Conservation (phyloP, 2,329 filamentous ascomycete genomes). For the Fusarium sp. region DNA sequence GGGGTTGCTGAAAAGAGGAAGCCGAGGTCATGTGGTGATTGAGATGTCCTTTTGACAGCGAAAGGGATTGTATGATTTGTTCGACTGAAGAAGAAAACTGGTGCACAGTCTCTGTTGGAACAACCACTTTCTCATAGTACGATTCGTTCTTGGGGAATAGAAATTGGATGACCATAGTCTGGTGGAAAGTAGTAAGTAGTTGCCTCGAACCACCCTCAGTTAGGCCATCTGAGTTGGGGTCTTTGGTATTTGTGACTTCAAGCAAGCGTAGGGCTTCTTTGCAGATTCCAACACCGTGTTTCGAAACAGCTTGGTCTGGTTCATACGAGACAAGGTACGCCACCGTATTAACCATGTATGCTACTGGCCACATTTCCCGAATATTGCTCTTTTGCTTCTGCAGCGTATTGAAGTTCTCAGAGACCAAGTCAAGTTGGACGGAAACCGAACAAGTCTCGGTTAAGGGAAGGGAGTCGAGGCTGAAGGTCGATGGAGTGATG, state of each 20-base stretch:
- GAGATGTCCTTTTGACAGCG: constrained; percentile 38
- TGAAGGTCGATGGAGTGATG: constrained; percentile 43
- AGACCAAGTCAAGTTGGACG: constrained; percentile 54
- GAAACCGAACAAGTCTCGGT: constrained; percentile 50
- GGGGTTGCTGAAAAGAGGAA: constrained; percentile 43
- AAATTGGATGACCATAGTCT: constrained; percentile 53
- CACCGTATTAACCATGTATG: constrained; percentile 51
- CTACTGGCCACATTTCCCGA: constrained; percentile 54
- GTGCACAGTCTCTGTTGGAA: constrained; percentile 47
- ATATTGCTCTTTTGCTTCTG: constrained; percentile 54
- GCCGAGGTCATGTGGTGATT: constrained; percentile 36
- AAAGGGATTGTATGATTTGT: constrained; percentile 49
- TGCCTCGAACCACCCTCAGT: constrained; percentile 45
- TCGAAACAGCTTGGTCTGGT: constrained; percentile 43
- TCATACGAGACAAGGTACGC: constrained; percentile 47
- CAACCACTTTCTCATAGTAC: constrained; percentile 36
- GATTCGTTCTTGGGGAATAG: constrained; percentile 48
- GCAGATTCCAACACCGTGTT: constrained; percentile 45
- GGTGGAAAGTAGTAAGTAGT: constrained; percentile 52
- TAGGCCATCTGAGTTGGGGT: constrained; percentile 14
- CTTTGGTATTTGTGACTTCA: constrained; percentile 42
- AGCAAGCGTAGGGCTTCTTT: constrained; percentile 49
- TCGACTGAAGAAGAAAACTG: constrained; percentile 50
- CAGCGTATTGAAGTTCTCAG: constrained; percentile 55
- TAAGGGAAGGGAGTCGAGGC: constrained; percentile 50